These are phyloP conservation scores for Botrytis elliptica DNA, from an alignment of 2,329 filamentous ascomycete species.

Conservation along the genomic window DNA sequence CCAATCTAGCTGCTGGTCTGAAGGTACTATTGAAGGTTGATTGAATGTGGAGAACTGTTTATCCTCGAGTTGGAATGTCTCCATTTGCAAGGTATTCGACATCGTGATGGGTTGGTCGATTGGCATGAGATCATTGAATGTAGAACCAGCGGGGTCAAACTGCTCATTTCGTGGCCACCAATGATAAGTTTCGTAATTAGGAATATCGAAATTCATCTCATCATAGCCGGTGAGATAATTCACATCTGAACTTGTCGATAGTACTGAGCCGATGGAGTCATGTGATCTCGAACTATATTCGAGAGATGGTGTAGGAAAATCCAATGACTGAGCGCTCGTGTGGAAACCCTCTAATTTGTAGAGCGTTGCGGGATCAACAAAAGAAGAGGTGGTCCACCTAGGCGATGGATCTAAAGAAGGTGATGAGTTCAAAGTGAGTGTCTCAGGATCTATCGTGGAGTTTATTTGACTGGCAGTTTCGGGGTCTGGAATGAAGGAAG, in stretches of 20 bases:
- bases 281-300: slow-evolving; percentile 21
- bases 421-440: slow-evolving; percentile 2
- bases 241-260: slow-evolving; percentile 15
- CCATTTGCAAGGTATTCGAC: background rate
- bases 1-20: background rate
- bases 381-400: slow-evolving; percentile 15
- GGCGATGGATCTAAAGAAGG: background rate
- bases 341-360: slow-evolving; percentile 21
- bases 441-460: slow-evolving; percentile 1
- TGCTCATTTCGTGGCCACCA: background rate
- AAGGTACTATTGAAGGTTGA: background rate
- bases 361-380: slow-evolving; percentile 16
- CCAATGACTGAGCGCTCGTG: slow-evolving; percentile 16
- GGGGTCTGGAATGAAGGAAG: slow-evolving; percentile 13
- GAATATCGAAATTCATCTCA: slow-evolving; percentile 16
- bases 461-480: slow-evolving; percentile 11
- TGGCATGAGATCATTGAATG: slow-evolving; percentile 5
- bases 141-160: background rate
- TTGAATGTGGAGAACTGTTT: background rate
- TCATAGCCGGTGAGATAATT: slow-evolving; percentile 16
- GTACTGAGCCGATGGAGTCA: slow-evolving; percentile 17
- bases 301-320: slow-evolving; percentile 16
- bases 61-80: background rate
- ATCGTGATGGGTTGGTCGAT: slow-evolving; percentile 1
- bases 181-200: slow-evolving; percentile 12